phyloP scores from a whole-genome alignment of 2,329 filamentous ascomycete species.

The Erysiphe pulchra region DNA sequence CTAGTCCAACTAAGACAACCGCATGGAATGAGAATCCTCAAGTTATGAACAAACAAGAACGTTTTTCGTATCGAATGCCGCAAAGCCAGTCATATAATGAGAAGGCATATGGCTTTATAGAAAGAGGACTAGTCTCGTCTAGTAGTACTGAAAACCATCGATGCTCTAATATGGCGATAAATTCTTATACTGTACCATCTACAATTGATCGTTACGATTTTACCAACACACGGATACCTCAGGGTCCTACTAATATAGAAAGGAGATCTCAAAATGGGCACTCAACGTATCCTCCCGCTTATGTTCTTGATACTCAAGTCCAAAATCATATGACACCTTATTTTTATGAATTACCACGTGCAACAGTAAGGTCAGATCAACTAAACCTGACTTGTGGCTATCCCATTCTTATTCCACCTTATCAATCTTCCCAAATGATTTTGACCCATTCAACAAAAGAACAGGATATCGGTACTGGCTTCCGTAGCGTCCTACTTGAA shows the following conservation, averaged over 20 bases:
- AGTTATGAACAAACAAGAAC: constrained; percentile 6
- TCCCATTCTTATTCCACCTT: constrained; percentile 11
- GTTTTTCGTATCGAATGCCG: constrained; percentile 10
- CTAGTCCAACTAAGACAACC: constrained; percentile 6
- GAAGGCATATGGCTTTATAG: constrained; percentile 7
- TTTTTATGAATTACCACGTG: constrained; percentile 18
- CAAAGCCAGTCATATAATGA: constrained; percentile 11
- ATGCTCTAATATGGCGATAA: constrained; percentile 12
- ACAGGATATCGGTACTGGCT: constrained; percentile 19
- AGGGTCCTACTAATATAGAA: constrained; percentile 9
- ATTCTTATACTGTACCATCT: constrained; percentile 9
- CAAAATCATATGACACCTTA: constrained; percentile 10
- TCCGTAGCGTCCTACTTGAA: constrained; percentile 48
- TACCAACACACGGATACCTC: constrained; percentile 9
- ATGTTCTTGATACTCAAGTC: constrained; percentile 15
- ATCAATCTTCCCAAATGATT: constrained; percentile 6
- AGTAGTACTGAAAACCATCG: constrained; percentile 13
- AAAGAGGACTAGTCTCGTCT: constrained; percentile 10
- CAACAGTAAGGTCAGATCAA: constrained; percentile 12
- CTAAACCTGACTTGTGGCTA: constrained; percentile 15
- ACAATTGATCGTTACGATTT: constrained; percentile 9
- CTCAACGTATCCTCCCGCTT: constrained; percentile 11
- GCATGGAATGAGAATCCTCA: constrained; percentile 12
- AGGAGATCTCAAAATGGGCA: constrained; percentile 10
- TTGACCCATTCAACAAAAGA: constrained; percentile 12